Evolutionary conservation across 805 yeast species (phyloP).

Genomic region (Starmerella vitae): DNA sequence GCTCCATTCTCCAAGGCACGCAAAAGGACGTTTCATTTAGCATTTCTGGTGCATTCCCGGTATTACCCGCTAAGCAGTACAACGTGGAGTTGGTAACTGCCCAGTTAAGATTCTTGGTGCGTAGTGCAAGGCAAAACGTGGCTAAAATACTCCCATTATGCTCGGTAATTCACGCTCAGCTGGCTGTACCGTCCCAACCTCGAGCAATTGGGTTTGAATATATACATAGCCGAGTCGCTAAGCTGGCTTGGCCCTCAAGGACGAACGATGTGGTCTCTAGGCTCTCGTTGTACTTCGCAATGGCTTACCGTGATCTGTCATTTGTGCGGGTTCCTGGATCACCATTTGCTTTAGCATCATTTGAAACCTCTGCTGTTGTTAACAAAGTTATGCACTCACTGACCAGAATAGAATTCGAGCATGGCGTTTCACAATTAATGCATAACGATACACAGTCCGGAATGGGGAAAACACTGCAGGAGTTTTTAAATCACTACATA

Average conservation of each 20-base stretch:
- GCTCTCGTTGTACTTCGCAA: slow-evolving; percentile 12
- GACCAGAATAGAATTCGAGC: slow-evolving; percentile 15
- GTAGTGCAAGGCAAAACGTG: background rate
- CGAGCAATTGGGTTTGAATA: slow-evolving; percentile 14
- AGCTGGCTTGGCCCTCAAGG: background rate
- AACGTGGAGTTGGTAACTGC: background rate
- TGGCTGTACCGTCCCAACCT: slow-evolving; percentile 1
- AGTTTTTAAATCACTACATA: slow-evolving; percentile 15
- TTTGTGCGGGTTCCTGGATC: slow-evolving; percentile 12
- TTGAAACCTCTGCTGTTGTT: slow-evolving; percentile 7
- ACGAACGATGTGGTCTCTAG: no score
- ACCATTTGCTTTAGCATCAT: slow-evolving; percentile 10
- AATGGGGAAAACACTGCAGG: slow-evolving; percentile 3
- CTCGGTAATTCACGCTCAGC: slow-evolving; percentile 10
- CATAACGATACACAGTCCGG: background rate
- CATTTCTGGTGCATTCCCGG: slow-evolving; percentile 8
- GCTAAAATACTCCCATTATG: slow-evolving; percentile 4
- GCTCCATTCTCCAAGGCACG: slow-evolving; percentile 3
- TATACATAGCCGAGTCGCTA: slow-evolving; percentile 2
- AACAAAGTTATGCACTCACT: slow-evolving; percentile 17
- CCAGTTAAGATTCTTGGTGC: background rate
- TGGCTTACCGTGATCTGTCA: slow-evolving; percentile 9
- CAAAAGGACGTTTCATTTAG: slow-evolving; percentile 10
- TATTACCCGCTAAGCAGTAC: background rate
- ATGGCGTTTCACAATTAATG: slow-evolving; percentile 8